Evolutionary conservation across 768 basidiomycete species (phyloP), one percentile per base, ranked within the genome.

Genomic region (Suillus subalutaceus): DNA sequence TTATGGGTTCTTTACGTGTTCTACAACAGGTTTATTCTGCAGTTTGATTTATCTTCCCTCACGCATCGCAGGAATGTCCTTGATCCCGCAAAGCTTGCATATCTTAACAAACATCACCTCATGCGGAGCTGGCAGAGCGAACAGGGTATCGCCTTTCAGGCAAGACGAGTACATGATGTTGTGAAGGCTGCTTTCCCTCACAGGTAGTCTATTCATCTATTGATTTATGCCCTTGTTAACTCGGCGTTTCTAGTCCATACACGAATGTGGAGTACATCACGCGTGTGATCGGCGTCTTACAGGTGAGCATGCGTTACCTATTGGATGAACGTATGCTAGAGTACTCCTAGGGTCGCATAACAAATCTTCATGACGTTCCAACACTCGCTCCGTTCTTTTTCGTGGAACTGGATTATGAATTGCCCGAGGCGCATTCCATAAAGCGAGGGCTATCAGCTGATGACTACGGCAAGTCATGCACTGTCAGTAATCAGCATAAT

Each of bases 41-140:
- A 94, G 87, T 98, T 98, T 72, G 89, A 94, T 62, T 80, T 98
- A 32, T 77, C 84, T 0, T 84, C 84, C 4, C 73, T 98, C 52
- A 97, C 93, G 0, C 93, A 93, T 64, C 86, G 94, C 38, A 90
- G 94, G 66, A 88, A 92, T n/a, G 85, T 88, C 18, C 85, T 99
- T 16, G 93, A 96, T 68, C 84, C 86, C 0, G 77, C 78, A 12
- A 97, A 97, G 72, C 84, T 99, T 18, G 89, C 90, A 70, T 93
- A 90, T 73, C 79, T 99, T 63, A 98, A 99, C 75, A 95, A 94
- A 72, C 89, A 91, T 56, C 92, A 97, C 72, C 77, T 99, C 18
- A 83, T 87, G 78, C 80, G 80, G 20, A 81, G 79, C 64, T 84
- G 87, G 72, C 79, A 84, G 18, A 80, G 80, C 7, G 78, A 84